Evolutionary conservation across 2,329 filamentous ascomycete genomes (phyloP).

Genomic region (Ophiostoma sp.): DNA sequence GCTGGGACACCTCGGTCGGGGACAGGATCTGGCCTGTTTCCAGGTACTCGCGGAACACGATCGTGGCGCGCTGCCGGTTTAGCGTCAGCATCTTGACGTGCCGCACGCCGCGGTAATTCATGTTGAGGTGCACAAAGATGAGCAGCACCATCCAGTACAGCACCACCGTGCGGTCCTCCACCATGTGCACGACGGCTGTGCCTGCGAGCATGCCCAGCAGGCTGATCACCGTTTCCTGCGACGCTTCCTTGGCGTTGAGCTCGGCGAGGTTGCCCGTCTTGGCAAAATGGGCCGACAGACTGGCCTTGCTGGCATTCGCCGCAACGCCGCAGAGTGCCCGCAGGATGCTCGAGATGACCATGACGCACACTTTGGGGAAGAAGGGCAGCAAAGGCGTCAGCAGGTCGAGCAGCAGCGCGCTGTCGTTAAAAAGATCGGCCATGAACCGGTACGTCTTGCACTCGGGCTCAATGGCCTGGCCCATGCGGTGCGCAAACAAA

Average conservation of each 20-base stretch:
- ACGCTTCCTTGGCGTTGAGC: conserved; percentile 90
- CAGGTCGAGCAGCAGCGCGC: conserved; percentile 79
- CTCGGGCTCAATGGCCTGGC: conserved; percentile 78
- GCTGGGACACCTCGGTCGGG: conserved; percentile 59
- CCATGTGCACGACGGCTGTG: conserved; percentile 69
- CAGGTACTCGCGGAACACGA: conserved; percentile 62
- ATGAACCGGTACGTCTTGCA: conserved; percentile 85
- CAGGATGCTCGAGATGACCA: conserved; percentile 48
- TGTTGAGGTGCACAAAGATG: conserved; percentile 69
- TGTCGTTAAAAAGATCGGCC: conserved; percentile 83
- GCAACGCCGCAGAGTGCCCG: conserved; percentile 77
- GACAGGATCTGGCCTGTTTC: conserved; percentile 48
- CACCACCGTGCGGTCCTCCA: conserved; percentile 66
- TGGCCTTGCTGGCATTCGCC: conserved; percentile 84
- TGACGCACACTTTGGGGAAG: conserved; percentile 44
- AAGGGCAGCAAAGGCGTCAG: conserved; percentile 66
- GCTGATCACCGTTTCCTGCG: conserved; percentile 89
- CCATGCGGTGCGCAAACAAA: conserved; percentile 74
- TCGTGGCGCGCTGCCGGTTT: conserved; percentile 78
- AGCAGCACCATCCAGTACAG: conserved; percentile 68
- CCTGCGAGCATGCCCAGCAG: conserved; percentile 81
- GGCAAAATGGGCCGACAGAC: conserved; percentile 87
- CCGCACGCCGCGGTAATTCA: conserved; percentile 81
- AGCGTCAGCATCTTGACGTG: conserved; percentile 77
- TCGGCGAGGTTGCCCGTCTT: conserved; percentile 81